These are phyloP conservation scores for Colletotrichum tropicale DNA, from an alignment of 2,329 filamentous ascomycete genomes.

Conservation along the genomic window DNA sequence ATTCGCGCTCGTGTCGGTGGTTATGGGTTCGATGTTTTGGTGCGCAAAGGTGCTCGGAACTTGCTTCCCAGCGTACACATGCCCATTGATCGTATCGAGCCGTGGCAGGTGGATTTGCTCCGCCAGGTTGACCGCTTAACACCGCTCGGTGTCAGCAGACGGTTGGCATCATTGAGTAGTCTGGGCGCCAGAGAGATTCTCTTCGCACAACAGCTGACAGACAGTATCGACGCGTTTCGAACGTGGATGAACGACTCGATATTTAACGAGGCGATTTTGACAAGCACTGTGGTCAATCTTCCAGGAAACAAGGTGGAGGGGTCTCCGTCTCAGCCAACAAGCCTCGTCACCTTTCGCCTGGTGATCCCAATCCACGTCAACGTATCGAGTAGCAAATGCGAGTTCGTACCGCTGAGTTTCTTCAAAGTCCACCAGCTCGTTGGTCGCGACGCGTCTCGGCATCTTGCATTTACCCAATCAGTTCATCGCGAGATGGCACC, in stretches of 20 bases:
- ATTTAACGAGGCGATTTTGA: slow-evolving; percentile 51
- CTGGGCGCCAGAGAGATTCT: slow-evolving; percentile 43
- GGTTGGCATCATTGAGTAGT: slow-evolving; percentile 39
- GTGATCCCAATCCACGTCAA: slow-evolving; percentile 66
- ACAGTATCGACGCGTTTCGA: slow-evolving; percentile 44
- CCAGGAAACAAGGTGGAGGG: slow-evolving; percentile 30
- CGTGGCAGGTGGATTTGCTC: slow-evolving; percentile 60
- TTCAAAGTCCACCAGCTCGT: slow-evolving; percentile 71
- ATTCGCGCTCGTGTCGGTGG: slow-evolving; percentile 55
- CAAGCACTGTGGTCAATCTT: slow-evolving; percentile 44
- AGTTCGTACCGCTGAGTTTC: slow-evolving; percentile 66
- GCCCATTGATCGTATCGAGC: slow-evolving; percentile 55
- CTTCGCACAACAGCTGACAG: slow-evolving; percentile 50
- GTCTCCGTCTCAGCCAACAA: slow-evolving; percentile 25
- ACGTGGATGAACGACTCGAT: slow-evolving; percentile 46
- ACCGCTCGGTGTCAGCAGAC: slow-evolving; percentile 41
- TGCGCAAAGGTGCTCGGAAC: slow-evolving; percentile 59
- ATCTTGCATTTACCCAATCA: slow-evolving; percentile 63
- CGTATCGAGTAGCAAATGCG: slow-evolving; percentile 53
- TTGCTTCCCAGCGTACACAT: slow-evolving; percentile 65
- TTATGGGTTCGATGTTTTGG: slow-evolving; percentile 68
- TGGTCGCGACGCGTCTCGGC: slow-evolving; percentile 56
- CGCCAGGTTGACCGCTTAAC: slow-evolving; percentile 51
- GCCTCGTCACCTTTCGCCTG: slow-evolving; percentile 61
- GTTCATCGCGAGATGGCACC: slow-evolving; percentile 66